Conservation (phyloP, 257 asterid species). For the Eucommia ulmoides region DNA sequence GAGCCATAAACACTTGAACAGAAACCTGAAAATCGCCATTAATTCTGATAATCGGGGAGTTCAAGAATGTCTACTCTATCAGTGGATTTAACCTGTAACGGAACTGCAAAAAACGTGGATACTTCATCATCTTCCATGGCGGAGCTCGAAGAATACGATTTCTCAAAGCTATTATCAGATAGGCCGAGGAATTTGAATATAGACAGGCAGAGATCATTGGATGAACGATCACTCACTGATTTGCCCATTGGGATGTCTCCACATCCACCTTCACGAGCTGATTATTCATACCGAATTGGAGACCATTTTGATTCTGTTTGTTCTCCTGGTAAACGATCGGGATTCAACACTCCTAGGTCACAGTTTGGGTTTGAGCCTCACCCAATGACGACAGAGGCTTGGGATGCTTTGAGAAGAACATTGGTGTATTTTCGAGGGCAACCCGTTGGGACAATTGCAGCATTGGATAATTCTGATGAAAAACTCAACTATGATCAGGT, state of each 20-base stretch:
- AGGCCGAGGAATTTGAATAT: constrained; percentile 38
- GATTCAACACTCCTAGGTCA: constrained; percentile 49
- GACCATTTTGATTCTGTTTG: constrained; percentile 33
- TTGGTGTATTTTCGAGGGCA: constrained; percentile 67
- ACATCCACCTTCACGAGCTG: constrained; percentile 42
- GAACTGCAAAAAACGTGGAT: constrained; percentile 22
- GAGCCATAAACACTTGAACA: no score
- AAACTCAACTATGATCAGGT: constrained; percentile 90
- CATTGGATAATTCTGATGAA: constrained; percentile 65
- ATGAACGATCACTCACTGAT: constrained; percentile 51
- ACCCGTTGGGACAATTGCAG: constrained; percentile 88
- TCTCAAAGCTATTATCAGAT: constrained; percentile 32
- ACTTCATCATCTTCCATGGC: constrained; percentile 18
- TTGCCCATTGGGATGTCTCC: constrained; percentile 39
- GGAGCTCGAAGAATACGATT: constrained; percentile 46
- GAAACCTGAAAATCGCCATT: no score
- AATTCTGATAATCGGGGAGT: not conserved
- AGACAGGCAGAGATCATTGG: constrained; percentile 56
- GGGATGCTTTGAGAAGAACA: constrained; percentile 58
- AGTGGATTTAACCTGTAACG: constrained; percentile 25
- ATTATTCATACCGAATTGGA: constrained; percentile 25
- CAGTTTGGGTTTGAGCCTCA: constrained; percentile 29
- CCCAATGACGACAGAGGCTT: constrained; percentile 67
- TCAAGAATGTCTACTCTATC: constrained; percentile 32
- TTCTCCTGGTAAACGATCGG: constrained; percentile 50